phyloP scores from a whole-genome alignment of 257 asterid genomes.

The Forsythia viridissima region DNA sequence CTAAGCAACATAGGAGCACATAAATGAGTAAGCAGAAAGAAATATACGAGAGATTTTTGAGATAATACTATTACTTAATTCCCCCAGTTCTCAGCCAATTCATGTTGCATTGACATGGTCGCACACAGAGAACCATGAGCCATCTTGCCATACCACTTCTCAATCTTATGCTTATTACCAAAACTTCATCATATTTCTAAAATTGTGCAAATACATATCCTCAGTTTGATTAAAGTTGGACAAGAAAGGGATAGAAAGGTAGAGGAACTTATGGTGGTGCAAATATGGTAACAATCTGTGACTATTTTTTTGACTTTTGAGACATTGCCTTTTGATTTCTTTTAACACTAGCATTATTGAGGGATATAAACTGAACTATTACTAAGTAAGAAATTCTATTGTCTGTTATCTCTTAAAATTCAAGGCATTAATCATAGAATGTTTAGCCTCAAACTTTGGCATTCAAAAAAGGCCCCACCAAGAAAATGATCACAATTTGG shows the following conservation, averaged over 20 bases:
- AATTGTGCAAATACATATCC: conserved; percentile 20
- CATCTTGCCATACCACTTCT: conserved; percentile 81
- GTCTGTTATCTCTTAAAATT: background rate
- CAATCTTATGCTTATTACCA: conserved; percentile 62
- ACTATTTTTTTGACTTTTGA: background rate
- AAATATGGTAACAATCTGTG: too few relatives aligned
- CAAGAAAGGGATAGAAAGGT: too few relatives aligned
- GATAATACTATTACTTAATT: conserved; percentile 56
- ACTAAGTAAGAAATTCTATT: background rate
- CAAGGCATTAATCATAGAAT: background rate
- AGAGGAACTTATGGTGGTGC: too few relatives aligned
- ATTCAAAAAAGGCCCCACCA: background rate
- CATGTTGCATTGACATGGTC: conserved; percentile 96
- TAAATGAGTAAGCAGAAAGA: conserved; percentile 9
- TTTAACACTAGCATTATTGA: background rate
- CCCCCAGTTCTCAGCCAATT: conserved; percentile 91
- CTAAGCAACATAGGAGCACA: conserved; percentile 2
- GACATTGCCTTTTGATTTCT: background rate
- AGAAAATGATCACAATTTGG: background rate
- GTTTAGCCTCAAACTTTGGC: background rate
- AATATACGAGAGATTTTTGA: conserved; percentile 2
- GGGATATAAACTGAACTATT: background rate
- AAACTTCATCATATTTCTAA: conserved; percentile 14
- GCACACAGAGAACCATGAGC: conserved; percentile 94
- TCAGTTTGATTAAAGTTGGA: background rate